These are phyloP conservation scores for Zopfochytrium polystomum DNA, from an alignment of 371 early-diverging fungal species.

Conservation along the genomic window DNA sequence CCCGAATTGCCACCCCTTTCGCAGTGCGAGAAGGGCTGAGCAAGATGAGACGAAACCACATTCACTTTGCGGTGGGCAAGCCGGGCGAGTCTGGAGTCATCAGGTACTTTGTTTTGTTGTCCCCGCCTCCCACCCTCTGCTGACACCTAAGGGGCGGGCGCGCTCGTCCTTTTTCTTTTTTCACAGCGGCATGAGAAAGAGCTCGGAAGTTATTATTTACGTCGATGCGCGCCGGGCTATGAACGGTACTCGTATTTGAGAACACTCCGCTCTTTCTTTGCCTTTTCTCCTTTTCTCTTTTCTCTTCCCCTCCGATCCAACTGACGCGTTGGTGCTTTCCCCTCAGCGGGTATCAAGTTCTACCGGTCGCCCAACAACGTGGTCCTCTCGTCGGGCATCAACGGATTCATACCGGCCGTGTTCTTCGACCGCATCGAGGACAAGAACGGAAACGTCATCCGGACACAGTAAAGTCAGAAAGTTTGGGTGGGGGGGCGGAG, in stretches of 20 bases:
- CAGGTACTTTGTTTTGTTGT: slow-evolving; percentile 49
- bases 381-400: slow-evolving; percentile 65
- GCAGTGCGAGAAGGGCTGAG: slow-evolving; percentile 59
- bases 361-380: slow-evolving; percentile 73
- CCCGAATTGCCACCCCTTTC: not conserved
- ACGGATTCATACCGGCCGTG: slow-evolving; percentile 57
- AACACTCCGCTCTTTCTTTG: no score
- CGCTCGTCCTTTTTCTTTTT: slow-evolving; percentile 1
- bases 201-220: slow-evolving; percentile 68
- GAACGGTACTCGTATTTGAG: slow-evolving; percentile 35
- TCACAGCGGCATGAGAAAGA: slow-evolving; percentile 60
- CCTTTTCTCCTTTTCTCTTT: not conserved
- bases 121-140: not conserved
- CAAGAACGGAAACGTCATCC: slow-evolving; percentile 13
- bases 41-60: slow-evolving; percentile 81
- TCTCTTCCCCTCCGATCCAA: not conserved
- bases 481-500: no score
- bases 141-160: not conserved
- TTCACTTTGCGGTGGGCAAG: slow-evolving; percentile 78
- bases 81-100: slow-evolving; percentile 65
- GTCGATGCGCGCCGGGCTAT: slow-evolving; percentile 67
- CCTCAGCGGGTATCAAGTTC: slow-evolving; percentile 69
- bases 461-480: not conserved
- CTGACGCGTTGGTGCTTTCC: not conserved
- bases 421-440: slow-evolving; percentile 64